Percentiles rank a stretch among this genome's conserved stretches.
These are phyloP conservation scores for Hydrangea macrophylla DNA, from an alignment of 148 eudicot species.

Conservation along the genomic window DNA sequence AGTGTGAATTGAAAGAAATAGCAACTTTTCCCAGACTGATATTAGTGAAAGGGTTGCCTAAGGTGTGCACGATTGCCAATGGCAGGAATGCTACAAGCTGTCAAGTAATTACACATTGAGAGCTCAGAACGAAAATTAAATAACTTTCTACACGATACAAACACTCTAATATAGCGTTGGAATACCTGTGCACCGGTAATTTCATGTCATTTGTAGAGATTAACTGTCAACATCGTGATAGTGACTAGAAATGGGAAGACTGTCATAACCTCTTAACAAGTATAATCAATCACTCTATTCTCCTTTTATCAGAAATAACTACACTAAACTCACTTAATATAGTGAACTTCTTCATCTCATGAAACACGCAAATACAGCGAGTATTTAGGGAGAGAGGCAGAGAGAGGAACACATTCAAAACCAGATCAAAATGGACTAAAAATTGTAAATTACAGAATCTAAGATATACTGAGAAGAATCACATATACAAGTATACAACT, in stretches of 20 bases:
- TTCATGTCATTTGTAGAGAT: conserved; percentile 74
- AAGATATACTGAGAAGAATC: neutral
- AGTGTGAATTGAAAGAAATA: too few species aligned
- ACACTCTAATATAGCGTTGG: neutral
- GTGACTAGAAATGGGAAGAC: conserved; percentile 72
- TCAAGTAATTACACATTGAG: conserved; percentile 15
- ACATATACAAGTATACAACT: neutral
- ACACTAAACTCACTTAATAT: neutral
- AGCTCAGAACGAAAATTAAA: neutral
- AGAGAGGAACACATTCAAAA: neutral
- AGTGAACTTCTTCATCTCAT: too few species aligned
- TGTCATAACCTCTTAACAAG: conserved; percentile 66
- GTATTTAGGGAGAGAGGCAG: too few species aligned
- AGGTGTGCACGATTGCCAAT: too few species aligned
- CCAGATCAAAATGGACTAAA: neutral
- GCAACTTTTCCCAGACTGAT: too few species aligned
- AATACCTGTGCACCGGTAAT: conserved; percentile 71
- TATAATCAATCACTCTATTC: neutral
- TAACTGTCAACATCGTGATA: conserved; percentile 70
- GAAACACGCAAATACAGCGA: too few species aligned
- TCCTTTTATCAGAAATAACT: neutral
- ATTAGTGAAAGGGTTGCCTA: too few species aligned
- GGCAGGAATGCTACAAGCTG: conserved; percentile 83
- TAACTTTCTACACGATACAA: neutral
- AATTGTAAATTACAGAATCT: neutral